phyloP scores from a whole-genome alignment of 1,139 yeast species.

The Debaryomyces robertsiae region DNA sequence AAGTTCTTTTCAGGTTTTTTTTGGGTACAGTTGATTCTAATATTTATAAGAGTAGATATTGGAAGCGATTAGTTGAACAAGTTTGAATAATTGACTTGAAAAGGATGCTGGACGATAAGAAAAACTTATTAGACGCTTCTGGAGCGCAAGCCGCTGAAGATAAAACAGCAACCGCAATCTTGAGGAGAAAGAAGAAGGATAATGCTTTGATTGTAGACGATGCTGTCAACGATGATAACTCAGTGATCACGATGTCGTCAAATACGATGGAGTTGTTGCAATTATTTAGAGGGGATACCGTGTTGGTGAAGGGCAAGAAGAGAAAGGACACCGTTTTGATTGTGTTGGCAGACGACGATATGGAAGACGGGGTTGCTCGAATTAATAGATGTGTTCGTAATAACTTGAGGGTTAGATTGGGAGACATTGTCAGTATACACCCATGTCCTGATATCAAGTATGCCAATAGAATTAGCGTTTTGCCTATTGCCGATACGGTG shows the following conservation, averaged over 20 bases:
- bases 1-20: background rate
- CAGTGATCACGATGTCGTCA: constrained; percentile 92
- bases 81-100: constrained; percentile 3
- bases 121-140: constrained; percentile 48
- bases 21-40: constrained; percentile 6
- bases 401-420: constrained; percentile 90
- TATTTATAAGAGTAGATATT: constrained; percentile 5
- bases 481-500: constrained; percentile 97
- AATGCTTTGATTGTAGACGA: constrained; percentile 94
- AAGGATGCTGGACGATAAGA: constrained; percentile 38
- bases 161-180: constrained; percentile 94
- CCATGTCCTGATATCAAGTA: constrained; percentile 98
- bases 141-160: constrained; percentile 61
- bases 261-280: constrained; percentile 94
- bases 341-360: constrained; percentile 94
- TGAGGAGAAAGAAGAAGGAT: constrained; percentile 97
- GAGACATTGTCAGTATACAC: constrained; percentile 87
- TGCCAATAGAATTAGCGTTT: constrained; percentile 88
- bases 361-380: constrained; percentile 94
- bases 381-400: constrained; percentile 94
- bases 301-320: constrained; percentile 95
- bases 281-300: constrained; percentile 97
- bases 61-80: constrained; percentile 4
- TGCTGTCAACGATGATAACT: constrained; percentile 95
- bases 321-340: constrained; percentile 97